Conservation (phyloP, 768 basidiomycete genomes). For the Hemileccinum rubropunctum region DNA sequence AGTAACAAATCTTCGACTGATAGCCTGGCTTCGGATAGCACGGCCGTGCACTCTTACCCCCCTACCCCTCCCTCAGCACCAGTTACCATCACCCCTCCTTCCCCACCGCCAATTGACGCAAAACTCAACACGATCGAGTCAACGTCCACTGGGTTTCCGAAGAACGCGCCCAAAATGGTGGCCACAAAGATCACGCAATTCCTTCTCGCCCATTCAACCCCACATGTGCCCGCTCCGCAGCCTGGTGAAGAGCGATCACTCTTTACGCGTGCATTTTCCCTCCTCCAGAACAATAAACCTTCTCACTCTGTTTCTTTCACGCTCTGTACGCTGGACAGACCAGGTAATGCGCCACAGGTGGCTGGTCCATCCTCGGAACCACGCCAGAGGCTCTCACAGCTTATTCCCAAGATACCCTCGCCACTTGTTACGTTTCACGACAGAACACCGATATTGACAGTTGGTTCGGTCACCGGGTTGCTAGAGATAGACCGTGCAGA, state of each 20-base stretch:
- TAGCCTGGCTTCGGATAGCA: slow-evolving; percentile 31
- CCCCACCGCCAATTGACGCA: slow-evolving; percentile 32
- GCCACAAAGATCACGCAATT: slow-evolving; percentile 44
- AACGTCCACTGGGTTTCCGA: neutral
- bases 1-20: slow-evolving; percentile 25
- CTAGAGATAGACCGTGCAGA: slow-evolving; percentile 62
- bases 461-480: slow-evolving; percentile 55
- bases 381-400: slow-evolving; percentile 18
- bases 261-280: slow-evolving; percentile 49
- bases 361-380: slow-evolving; percentile 22
- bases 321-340: slow-evolving; percentile 33
- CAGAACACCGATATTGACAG: slow-evolving; percentile 62
- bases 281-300: slow-evolving; percentile 48
- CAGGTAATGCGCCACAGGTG: slow-evolving; percentile 13
- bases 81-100: slow-evolving; percentile 32
- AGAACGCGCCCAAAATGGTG: slow-evolving; percentile 6
- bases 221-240: slow-evolving; percentile 30
- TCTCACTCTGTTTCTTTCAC: slow-evolving; percentile 65
- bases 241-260: slow-evolving; percentile 38
- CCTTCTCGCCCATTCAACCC: slow-evolving; percentile 44
- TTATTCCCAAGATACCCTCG: slow-evolving; percentile 31
- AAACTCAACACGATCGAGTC: slow-evolving; percentile 24
- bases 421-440: slow-evolving; percentile 70
- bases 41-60: slow-evolving; percentile 52
- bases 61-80: slow-evolving; percentile 47